Evolutionary conservation across 2,329 filamentous ascomycete genomes (phyloP).

Genomic region (Colletotrichum gloeosporioides): DNA sequence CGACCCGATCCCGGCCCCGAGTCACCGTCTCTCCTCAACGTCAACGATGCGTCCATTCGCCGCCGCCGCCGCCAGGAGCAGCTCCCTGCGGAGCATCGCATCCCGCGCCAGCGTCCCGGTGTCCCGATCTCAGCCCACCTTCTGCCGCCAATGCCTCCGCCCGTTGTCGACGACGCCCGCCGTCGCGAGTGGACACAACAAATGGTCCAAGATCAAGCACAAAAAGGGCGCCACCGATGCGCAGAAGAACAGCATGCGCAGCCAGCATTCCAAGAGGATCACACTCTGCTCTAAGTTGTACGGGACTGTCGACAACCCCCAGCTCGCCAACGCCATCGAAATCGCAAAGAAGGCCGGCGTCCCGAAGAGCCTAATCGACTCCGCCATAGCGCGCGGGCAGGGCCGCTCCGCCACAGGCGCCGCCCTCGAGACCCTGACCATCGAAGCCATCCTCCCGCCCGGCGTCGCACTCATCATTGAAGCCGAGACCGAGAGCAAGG

Average conservation of each 20-base stretch:
- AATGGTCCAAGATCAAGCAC: slow-evolving; percentile 96
- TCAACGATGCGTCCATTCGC: slow-evolving; percentile 5
- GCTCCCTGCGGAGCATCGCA: background rate
- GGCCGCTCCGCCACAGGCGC: slow-evolving; percentile 78
- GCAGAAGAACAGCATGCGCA: slow-evolving; percentile 76
- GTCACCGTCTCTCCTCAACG: background rate
- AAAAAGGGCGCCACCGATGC: slow-evolving; percentile 88
- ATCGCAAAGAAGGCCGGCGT: slow-evolving; percentile 85
- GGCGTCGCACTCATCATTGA: slow-evolving; percentile 83
- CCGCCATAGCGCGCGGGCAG: slow-evolving; percentile 86
- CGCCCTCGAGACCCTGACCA: slow-evolving; percentile 75
- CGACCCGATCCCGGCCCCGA: background rate
- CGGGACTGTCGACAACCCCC: slow-evolving; percentile 76
- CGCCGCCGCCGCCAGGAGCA: background rate
- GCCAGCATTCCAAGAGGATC: slow-evolving; percentile 73
- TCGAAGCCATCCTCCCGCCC: slow-evolving; percentile 82
- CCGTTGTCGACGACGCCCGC: slow-evolving; percentile 50
- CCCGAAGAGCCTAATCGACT: slow-evolving; percentile 84
- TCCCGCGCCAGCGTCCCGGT: background rate
- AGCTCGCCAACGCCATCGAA: slow-evolving; percentile 74
- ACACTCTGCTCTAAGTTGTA: slow-evolving; percentile 78
- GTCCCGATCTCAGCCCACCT: slow-evolving; percentile 1
- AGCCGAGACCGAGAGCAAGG: slow-evolving; percentile 82
- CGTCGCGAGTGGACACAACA: slow-evolving; percentile 76
- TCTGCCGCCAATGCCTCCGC: slow-evolving; percentile 56